Conservation (phyloP, 805 yeast genomes). For the Saturnispora mendoncae region DNA sequence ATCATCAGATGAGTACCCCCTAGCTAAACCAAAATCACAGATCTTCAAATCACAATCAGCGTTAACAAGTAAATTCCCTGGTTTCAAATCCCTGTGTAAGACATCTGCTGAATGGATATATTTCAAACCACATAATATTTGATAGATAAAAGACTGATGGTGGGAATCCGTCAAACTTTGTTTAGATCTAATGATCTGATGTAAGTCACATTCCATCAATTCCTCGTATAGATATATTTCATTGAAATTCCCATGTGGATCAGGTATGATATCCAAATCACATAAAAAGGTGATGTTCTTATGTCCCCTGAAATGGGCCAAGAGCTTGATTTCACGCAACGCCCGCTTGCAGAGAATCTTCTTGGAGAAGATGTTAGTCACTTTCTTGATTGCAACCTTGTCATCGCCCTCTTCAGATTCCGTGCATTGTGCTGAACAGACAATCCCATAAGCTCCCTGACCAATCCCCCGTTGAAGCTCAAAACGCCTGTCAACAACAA, state of each 20-base stretch:
- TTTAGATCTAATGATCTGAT: slow-evolving; percentile 88
- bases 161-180: slow-evolving; percentile 93
- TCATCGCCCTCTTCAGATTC: slow-evolving; percentile 70
- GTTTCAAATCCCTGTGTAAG: slow-evolving; percentile 88
- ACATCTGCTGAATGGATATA: slow-evolving; percentile 95
- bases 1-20: slow-evolving; percentile 78
- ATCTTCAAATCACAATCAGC: slow-evolving; percentile 95
- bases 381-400: slow-evolving; percentile 89
- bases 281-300: slow-evolving; percentile 92
- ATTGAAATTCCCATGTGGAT: slow-evolving; percentile 61
- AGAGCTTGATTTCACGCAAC: slow-evolving; percentile 76
- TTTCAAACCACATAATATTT: slow-evolving; percentile 85
- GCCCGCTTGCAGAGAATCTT: slow-evolving; percentile 89
- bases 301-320: slow-evolving; percentile 92
- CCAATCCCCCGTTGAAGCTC: slow-evolving; percentile 89
- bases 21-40: slow-evolving; percentile 93
- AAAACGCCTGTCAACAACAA: slow-evolving; percentile 81
- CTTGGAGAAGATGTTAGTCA: slow-evolving; percentile 87
- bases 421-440: slow-evolving; percentile 83
- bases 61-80: slow-evolving; percentile 85
- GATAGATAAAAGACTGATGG: slow-evolving; percentile 87
- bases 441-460: slow-evolving; percentile 97
- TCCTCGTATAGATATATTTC: slow-evolving; percentile 93
- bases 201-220: slow-evolving; percentile 97
- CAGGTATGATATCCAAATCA: slow-evolving; percentile 86